These are phyloP conservation scores for Fusarium sp. DNA, from an alignment of 2,329 filamentous ascomycete species.

Conservation along the genomic window DNA sequence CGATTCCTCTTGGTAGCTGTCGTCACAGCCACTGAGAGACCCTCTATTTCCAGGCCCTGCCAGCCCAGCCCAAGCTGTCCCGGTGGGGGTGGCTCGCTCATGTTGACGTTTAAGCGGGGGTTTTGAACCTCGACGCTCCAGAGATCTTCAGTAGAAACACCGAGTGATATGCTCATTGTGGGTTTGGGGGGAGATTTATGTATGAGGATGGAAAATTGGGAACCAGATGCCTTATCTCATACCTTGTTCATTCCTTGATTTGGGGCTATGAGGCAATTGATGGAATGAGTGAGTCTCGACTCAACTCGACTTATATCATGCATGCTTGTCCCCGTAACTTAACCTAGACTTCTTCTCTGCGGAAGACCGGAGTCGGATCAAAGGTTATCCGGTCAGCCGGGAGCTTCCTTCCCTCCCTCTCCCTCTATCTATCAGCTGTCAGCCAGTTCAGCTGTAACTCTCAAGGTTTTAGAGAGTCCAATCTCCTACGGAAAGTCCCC, in stretches of 20 bases:
- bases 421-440: not conserved
- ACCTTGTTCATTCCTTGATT: not conserved
- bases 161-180: conserved; percentile 19
- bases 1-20: not conserved
- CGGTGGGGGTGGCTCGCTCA: conserved; percentile 43
- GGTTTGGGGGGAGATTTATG: conserved; percentile 23
- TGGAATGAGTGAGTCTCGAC: not conserved
- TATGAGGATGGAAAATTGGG: conserved; percentile 3
- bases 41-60: conserved; percentile 21
- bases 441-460: not conserved
- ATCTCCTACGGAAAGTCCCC: conserved; percentile 29
- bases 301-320: conserved; percentile 5
- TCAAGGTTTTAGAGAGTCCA: not conserved
- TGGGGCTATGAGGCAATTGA: conserved; percentile 5
- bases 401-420: not conserved
- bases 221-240: not conserved
- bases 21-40: conserved; percentile 22
- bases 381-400: conserved; percentile 25
- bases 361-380: conserved; percentile 25
- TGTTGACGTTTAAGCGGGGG: conserved; percentile 38
- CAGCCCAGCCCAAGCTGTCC: not conserved
- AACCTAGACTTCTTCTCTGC: not conserved
- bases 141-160: conserved; percentile 27
- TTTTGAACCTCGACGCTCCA: not conserved
- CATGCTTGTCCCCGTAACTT: not conserved